Base-by-base conservation (phyloP, 2,329 filamentous ascomycete genomes). In the Pseudogymnoascus sp. region DNA sequence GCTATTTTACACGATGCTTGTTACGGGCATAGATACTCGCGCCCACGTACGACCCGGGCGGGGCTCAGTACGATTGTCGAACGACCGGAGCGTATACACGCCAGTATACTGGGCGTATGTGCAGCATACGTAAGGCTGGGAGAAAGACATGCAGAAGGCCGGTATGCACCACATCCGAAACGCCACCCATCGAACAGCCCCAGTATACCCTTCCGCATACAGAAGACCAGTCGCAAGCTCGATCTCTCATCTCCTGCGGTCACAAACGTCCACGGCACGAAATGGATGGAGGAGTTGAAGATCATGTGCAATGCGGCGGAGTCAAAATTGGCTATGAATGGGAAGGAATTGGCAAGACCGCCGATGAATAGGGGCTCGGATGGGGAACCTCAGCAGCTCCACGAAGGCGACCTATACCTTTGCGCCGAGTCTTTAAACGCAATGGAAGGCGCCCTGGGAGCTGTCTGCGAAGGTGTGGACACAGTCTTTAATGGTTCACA, bases 251-350 rank as follows among this genome's bases (percentile, higher is more conserved):
- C 90, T 2, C 80, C 83, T 2, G 85, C 85, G 0, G 92, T 97
- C 5, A 92, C 90, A 5, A 90, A 92, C 70, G 91, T 99, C 0
- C 94, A 99, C 74, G 92, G 92, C 0, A 80, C 77, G 2, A 88
- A 88, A 64, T 96, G 92, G 92, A 96, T 97, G 92, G 84, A 89
- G 58, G 92, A 97, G 70, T 75, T 99, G 56, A 88, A 85, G 72
- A 76, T 80, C 6, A 90, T 97, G 87, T 97, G 94, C 70, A 81
- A 90, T 30, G 78, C 82, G 45, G 91, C 92, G 3, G 89, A 90
- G 69, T 78, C 82, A 4, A 92, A 88, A 68, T 77, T 97, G 58
- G 88, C 89, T 5, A 76, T 83, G 63, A 88, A 85, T 60, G 86
- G 85, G 8, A 92, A 88, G 69, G 92, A 96, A 72, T 75, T 96